phyloP scores from a whole-genome alignment of 2,329 filamentous ascomycete species.

The Neonectria faginata region DNA sequence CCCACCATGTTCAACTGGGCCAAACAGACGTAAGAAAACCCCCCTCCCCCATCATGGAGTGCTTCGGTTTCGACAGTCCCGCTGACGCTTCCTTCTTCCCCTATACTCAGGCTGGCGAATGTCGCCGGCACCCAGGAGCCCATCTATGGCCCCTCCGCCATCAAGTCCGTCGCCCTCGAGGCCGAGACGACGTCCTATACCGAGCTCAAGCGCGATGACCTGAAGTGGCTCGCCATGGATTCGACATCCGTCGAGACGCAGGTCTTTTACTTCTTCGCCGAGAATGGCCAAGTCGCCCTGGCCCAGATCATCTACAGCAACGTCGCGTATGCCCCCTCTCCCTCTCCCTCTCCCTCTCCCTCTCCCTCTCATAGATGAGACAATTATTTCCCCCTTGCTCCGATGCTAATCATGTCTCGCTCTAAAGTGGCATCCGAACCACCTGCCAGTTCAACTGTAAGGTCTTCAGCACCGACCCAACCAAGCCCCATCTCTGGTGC shows the following conservation, averaged over 20 bases:
- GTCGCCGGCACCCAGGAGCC: slow-evolving; percentile 97
- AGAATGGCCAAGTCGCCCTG: slow-evolving; percentile 81
- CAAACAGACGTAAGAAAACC: slow-evolving; percentile 80
- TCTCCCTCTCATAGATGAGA: slow-evolving; percentile 10
- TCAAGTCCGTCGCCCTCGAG: slow-evolving; percentile 87
- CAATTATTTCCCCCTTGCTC: not conserved
- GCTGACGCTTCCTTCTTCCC: slow-evolving; percentile 36
- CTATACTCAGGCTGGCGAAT: slow-evolving; percentile 70
- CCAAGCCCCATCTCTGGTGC: slow-evolving; percentile 84
- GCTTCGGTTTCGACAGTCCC: slow-evolving; percentile 7
- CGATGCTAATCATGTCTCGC: slow-evolving; percentile 33
- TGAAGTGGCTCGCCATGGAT: slow-evolving; percentile 85
- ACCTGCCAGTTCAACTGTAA: slow-evolving; percentile 96
- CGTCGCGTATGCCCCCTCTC: slow-evolving; percentile 75
- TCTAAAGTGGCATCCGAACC: slow-evolving; percentile 81
- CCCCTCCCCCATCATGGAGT: slow-evolving; percentile 9
- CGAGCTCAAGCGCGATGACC: slow-evolving; percentile 79
- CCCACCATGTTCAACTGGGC: slow-evolving; percentile 90
- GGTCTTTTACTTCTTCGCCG: slow-evolving; percentile 89
- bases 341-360: slow-evolving; percentile 11
- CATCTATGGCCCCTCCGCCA: slow-evolving; percentile 90
- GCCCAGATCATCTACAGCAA: slow-evolving; percentile 98
- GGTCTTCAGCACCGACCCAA: slow-evolving; percentile 81
- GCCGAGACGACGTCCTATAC: slow-evolving; percentile 82
- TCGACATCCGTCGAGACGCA: slow-evolving; percentile 94